Percentiles rank a stretch among this genome's conserved stretches.
phyloP scores from a whole-genome alignment of 192 early-diverging fungal species.

The Rhizoclosmatium sp. region DNA sequence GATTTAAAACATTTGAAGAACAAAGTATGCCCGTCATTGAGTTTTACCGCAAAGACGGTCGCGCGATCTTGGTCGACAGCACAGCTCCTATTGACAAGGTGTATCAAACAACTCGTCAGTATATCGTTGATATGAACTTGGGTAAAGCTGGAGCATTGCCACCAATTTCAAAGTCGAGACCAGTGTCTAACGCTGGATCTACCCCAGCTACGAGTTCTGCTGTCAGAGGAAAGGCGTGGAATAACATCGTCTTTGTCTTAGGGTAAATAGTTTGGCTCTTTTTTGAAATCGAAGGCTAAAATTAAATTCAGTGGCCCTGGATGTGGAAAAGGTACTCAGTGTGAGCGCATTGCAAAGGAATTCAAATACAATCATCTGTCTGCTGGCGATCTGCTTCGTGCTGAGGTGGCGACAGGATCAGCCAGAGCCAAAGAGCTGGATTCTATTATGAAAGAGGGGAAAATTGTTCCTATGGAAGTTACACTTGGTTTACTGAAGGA shows the following conservation, averaged over 20 bases:
- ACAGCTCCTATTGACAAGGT: slow-evolving; percentile 37
- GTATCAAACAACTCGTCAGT: slow-evolving; percentile 23
- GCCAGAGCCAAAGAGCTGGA: slow-evolving; percentile 80
- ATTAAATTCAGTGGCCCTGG: slow-evolving; percentile 50
- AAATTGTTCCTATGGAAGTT: slow-evolving; percentile 93
- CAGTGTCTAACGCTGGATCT: background rate
- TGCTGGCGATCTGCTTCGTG: slow-evolving; percentile 94
- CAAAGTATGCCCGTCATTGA: slow-evolving; percentile 62
- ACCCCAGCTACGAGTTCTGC: background rate
- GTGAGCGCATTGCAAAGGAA: slow-evolving; percentile 81
- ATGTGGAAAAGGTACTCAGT: slow-evolving; percentile 82
- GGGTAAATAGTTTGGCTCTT: slow-evolving; percentile 34
- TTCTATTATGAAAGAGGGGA: slow-evolving; percentile 88
- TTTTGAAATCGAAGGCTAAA: background rate
- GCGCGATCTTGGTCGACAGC: slow-evolving; percentile 35
- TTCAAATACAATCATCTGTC: slow-evolving; percentile 93
- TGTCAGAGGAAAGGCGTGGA: slow-evolving; percentile 45
- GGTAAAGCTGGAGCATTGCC: slow-evolving; percentile 11
- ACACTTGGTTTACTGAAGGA: slow-evolving; percentile 83
- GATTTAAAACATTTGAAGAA: slow-evolving; percentile 61
- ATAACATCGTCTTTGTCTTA: slow-evolving; percentile 63
- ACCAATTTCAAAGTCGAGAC: slow-evolving; percentile 20
- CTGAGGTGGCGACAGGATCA: slow-evolving; percentile 72
- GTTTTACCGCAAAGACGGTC: slow-evolving; percentile 44
- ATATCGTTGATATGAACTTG: slow-evolving; percentile 39